Conservation (phyloP, 257 asterid genomes). For the Knoxia roxburghii region DNA sequence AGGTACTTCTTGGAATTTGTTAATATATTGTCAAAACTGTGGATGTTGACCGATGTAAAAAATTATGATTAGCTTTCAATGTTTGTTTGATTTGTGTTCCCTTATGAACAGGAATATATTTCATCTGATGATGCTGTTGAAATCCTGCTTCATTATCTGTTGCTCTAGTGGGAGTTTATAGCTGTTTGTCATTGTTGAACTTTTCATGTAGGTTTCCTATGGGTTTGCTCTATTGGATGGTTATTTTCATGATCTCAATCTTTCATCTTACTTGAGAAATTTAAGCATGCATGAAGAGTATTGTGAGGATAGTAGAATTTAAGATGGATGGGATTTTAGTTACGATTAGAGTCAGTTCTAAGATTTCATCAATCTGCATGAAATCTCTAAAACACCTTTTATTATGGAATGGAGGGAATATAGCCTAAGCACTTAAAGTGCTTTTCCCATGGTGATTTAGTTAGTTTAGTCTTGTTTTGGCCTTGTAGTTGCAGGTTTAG, state of each 20-base stretch:
- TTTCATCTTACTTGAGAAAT: background rate
- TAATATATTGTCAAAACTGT: background rate
- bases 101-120: background rate
- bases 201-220: background rate
- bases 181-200: background rate
- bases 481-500: too few species aligned
- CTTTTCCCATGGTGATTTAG: too few species aligned
- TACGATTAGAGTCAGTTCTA: too few species aligned
- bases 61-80: background rate
- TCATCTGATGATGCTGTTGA: too few species aligned
- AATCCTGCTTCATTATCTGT: too few species aligned
- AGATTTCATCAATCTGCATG: too few species aligned
- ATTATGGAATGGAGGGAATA: too few species aligned
- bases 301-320: too few species aligned
- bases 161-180: background rate
- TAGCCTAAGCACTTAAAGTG: too few species aligned
- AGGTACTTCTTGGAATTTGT: slow-evolving; percentile 41
- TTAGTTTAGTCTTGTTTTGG: too few species aligned
- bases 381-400: too few species aligned
- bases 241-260: background rate
- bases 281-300: background rate
- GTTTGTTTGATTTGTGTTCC: background rate
- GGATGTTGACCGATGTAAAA: background rate
- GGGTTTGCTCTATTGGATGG: background rate
- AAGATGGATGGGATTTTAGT: too few species aligned